phyloP scores from a whole-genome alignment of 2,329 filamentous ascomycete genomes.

The Colletotrichum sp. region DNA sequence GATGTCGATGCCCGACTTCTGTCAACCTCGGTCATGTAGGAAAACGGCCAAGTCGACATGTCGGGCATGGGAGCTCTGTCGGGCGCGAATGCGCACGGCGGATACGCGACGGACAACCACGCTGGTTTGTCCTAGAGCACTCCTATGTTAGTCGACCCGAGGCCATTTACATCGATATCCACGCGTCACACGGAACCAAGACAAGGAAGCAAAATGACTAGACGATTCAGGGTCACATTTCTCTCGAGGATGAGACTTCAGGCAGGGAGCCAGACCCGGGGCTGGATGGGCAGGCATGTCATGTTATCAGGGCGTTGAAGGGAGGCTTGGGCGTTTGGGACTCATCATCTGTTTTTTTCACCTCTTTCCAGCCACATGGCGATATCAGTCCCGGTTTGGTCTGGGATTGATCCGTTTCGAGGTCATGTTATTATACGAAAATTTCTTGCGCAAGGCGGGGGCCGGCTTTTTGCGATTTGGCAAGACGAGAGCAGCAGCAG shows the following conservation, averaged over 20 bases:
- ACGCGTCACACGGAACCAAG: not conserved
- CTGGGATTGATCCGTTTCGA: not conserved
- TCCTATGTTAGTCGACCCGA: not conserved
- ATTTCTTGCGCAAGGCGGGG: not conserved
- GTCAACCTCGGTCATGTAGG: constrained; percentile 49
- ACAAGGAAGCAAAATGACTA: not conserved
- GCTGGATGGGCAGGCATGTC: not conserved
- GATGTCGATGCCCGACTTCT: constrained; percentile 50
- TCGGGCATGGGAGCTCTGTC: not conserved
- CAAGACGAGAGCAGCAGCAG: not conserved
- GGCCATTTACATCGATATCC: not conserved
- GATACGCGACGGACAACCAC: not conserved
- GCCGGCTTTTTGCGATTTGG: not conserved
- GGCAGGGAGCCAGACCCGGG: not conserved
- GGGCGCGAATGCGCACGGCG: not conserved
- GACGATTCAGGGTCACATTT: not conserved
- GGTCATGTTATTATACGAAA: not conserved
- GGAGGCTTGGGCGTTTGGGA: constrained; percentile 13
- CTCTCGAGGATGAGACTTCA: not conserved
- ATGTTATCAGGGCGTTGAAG: constrained; percentile 17
- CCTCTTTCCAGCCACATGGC: not conserved
- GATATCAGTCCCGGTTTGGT: not conserved
- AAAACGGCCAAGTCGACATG: constrained; percentile 17
- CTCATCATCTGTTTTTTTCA: not conserved
- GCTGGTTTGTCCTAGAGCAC: not conserved